Base-by-base conservation (phyloP, 2,329 filamentous ascomycete genomes). In the Aspergillus ruber region DNA sequence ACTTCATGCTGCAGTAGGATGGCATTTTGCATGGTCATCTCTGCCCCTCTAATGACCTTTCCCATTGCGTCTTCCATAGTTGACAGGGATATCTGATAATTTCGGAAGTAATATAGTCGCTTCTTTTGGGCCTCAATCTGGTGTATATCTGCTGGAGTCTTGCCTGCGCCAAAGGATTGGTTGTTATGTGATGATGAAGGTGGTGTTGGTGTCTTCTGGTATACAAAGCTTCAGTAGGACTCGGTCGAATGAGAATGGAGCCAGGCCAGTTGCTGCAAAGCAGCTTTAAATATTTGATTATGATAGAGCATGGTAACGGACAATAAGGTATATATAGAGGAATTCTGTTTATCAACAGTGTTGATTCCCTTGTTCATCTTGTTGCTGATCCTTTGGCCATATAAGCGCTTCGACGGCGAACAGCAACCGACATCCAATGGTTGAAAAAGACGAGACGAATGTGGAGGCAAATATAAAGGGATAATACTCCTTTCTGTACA, bases 201-300 rank as follows among this genome's bases (percentile, higher is more conserved):
- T 12, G 2, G 33, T 10, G 12, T n/a, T 12, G 33, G 5, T 36
- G 17, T n/a, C 15, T n/a, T 36, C 6, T 36, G 13, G 17, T n/a
- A 36, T 36, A n/a, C 6, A 8, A 36, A 36, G 33, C 33, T 36
- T 36, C 12, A 12, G 15, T 12, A 36, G 33, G 13, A 36, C 33
- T 36, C 33, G 13, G 8, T 36, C 33, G 6, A 8, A 13, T n/a
- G 13, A n/a, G 17, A n/a, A 36, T n/a, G 12, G 33, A 12, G 15
- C 17, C 13, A 36, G 33, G 17, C 33, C 33, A 36, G 33, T 36
- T 35, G n/a, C 32, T 49, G 23, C 20, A 43, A 47, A 52, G 13
- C 39, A 18, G 32, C 23, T 52, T 27, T 10, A 40, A 9, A 52
- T 49, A 43, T 49, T 52, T 13, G 7, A 32, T 44, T 7, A 27